Conservation (phyloP, 805 yeast species). For the Lachancea quebecensis region DNA sequence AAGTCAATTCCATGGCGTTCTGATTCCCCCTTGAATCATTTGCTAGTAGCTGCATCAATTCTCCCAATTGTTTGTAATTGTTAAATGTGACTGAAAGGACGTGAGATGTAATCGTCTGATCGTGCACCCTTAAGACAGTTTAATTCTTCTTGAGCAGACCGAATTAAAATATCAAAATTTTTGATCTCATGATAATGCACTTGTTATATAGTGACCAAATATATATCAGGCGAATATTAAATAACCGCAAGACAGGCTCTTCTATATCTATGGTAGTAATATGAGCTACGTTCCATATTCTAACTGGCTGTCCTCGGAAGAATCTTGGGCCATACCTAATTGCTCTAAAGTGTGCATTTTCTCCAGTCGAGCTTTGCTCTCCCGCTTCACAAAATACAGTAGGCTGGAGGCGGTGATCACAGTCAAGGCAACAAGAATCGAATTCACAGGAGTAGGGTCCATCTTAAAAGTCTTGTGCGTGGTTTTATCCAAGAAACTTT, state of each 20-base stretch:
- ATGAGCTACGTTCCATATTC: not conserved
- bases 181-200: no score
- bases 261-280: no score
- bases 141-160: no score
- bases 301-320: not conserved
- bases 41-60: no score
- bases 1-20: no score
- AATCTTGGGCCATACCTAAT: not conserved
- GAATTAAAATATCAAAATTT: no score
- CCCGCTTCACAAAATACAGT: slow-evolving; percentile 2
- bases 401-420: slow-evolving; percentile 13
- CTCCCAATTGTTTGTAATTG: no score
- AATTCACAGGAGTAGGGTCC: slow-evolving; percentile 78
- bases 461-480: slow-evolving; percentile 63
- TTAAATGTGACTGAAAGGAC: no score
- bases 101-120: no score
- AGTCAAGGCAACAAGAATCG: slow-evolving; percentile 47
- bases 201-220: not conserved
- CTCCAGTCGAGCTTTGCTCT: slow-evolving; percentile 6
- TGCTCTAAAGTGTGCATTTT: slow-evolving; percentile 3
- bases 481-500: slow-evolving; percentile 56
- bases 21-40: no score
- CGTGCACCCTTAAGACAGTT: no score
- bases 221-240: not conserved
- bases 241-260: no score